Evolutionary conservation across 148 eudicot species (phyloP).

Genomic region (Chenopodium formosanum): DNA sequence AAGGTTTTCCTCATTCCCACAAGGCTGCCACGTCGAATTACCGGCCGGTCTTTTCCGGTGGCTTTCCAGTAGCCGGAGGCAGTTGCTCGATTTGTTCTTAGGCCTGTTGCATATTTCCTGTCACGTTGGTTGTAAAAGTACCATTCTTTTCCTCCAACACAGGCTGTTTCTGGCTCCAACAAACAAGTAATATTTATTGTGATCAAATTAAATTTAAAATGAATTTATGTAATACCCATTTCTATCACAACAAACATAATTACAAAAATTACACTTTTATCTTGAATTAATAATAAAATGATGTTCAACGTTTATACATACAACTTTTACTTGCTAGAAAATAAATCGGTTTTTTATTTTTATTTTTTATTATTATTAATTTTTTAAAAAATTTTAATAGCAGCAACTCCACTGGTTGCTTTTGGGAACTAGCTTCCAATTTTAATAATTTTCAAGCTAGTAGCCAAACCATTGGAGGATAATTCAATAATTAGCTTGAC

Average conservation of each 20-base stretch:
- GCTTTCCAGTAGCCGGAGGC: slow-evolving; percentile 94
- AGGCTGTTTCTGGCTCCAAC: slow-evolving; percentile 48
- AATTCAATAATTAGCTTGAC: too few relatives aligned
- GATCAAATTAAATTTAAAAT: neutral
- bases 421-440: too few relatives aligned
- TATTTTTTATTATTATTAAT: too few relatives aligned
- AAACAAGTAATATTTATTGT: neutral
- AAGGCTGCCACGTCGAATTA: slow-evolving; percentile 37
- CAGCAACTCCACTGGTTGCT: too few relatives aligned
- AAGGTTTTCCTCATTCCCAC: slow-evolving; percentile 94
- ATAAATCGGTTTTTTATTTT: too few relatives aligned
- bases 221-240: neutral
- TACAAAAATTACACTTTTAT: too few relatives aligned
- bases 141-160: slow-evolving; percentile 93
- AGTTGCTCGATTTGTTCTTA: slow-evolving; percentile 86
- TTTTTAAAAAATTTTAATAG: too few relatives aligned
- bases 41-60: slow-evolving; percentile 80
- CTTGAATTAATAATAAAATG: too few relatives aligned
- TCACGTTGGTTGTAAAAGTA: slow-evolving; percentile 89
- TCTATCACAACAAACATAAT: neutral
- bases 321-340: too few relatives aligned
- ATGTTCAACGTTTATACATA: too few relatives aligned
- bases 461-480: too few relatives aligned
- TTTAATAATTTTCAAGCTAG: too few relatives aligned
- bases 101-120: slow-evolving; percentile 82